Evolutionary conservation across 2,329 filamentous ascomycete genomes (phyloP).

Genomic region (Boeremia lycopersici): DNA sequence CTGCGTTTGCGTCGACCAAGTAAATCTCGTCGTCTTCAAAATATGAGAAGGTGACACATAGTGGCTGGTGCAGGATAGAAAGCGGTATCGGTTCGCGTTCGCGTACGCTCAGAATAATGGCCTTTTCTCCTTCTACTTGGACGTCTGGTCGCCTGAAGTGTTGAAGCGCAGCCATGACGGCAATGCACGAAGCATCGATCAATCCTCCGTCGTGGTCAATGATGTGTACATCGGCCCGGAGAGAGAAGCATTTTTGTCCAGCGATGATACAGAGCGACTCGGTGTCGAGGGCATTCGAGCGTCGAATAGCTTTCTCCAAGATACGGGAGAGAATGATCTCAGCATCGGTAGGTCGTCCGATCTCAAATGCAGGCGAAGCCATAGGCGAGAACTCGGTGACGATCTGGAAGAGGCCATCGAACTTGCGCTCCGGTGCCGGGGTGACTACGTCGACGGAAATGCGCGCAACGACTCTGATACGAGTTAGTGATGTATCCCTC

Average conservation of each 20-base stretch:
- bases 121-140: constrained; percentile 79
- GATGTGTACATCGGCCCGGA: constrained; percentile 90
- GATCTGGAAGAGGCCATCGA: constrained; percentile 95
- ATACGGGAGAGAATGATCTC: constrained; percentile 86
- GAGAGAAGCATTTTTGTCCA: constrained; percentile 86
- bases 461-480: constrained; percentile 74
- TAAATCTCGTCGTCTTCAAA: constrained; percentile 76
- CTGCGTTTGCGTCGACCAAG: constrained; percentile 71
- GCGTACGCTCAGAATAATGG: constrained; percentile 81
- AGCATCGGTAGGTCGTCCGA: constrained; percentile 79
- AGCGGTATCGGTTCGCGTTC: constrained; percentile 91
- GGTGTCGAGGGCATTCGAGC: constrained; percentile 90
- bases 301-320: constrained; percentile 91
- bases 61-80: constrained; percentile 88
- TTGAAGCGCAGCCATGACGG: constrained; percentile 83
- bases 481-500: constrained; percentile 20
- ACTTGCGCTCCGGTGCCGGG: constrained; percentile 85
- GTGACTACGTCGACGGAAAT: constrained; percentile 88
- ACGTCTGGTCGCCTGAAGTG: constrained; percentile 94
- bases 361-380: constrained; percentile 87
- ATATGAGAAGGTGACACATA: constrained; percentile 89
- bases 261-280: constrained; percentile 95
- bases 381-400: constrained; percentile 89
- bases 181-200: constrained; percentile 83
- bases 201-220: constrained; percentile 90